Base-by-base conservation (phyloP, 345 rosid genomes). In the Salix suchowensis region DNA sequence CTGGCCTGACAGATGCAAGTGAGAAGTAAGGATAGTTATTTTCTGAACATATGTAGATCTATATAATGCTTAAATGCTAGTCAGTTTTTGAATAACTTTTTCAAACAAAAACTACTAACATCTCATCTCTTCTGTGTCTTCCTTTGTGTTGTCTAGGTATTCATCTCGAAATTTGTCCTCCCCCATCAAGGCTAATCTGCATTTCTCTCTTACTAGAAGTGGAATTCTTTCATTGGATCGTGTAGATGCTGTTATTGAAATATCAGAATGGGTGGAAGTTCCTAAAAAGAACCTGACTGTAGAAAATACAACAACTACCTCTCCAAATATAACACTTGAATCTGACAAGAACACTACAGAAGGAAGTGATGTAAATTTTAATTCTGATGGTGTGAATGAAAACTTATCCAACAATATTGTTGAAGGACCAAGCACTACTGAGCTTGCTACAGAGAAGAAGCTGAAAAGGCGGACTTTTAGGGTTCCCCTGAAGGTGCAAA, bases 221-320 rank as follows among this genome's bases (percentile, higher is more conserved):
- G 99, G 98, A 67, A 77, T 96, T 84, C 86, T 96, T 73, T 88
- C 89, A 73, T 84, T 96, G 80, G 97, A 96, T 83, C 86, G 97
- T 71, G 98, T 93, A 82, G 98, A 96, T 73, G 99, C 97, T 80
- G 92, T 90, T 62, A 75, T 96, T 84, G 98, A 96, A 83, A 85
- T 94, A 84, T 87, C 96, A 34, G 99, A 96, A 78, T 96, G 99
- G 99, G 95, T 94, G 72, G 98, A 96, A 74, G 96, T 96, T 74
- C 97, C 97, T 55, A 94, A 84, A 86, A 92, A 87, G 87, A 94
- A 87, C 68, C 77, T 86, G 70, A 89, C 91, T 4, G 16, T 87
- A 64, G 97, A 89, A 75, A 93, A 89, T 86, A 71, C 89, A 71
- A 86, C 92, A 32, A 81, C 86, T 74, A 60, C 94, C 77, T 81